Conservation (phyloP, 352 stramenopile genomes). For the Phytophthora macrochlamydospora region DNA sequence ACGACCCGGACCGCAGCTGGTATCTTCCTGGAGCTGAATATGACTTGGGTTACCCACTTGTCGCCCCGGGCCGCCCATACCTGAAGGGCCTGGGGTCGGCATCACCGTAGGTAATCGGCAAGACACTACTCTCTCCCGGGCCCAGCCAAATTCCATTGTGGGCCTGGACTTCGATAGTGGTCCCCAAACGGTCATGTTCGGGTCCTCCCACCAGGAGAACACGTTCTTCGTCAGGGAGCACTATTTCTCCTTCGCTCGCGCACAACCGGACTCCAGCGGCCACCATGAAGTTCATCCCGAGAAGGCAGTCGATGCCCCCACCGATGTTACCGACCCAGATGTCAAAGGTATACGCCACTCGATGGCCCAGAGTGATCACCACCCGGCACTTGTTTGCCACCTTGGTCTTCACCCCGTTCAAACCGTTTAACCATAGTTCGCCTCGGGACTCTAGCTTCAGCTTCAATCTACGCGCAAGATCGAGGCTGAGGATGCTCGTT, state of each 20-base stretch:
- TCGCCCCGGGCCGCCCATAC: slow-evolving; percentile 2
- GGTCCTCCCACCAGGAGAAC: neutral
- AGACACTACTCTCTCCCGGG: neutral
- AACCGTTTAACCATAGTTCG: neutral
- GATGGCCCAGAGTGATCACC: slow-evolving; percentile 25
- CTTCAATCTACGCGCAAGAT: slow-evolving; percentile 20
- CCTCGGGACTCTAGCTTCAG: slow-evolving; percentile 1
- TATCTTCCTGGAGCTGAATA: neutral
- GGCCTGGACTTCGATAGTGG: neutral
- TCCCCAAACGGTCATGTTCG: neutral
- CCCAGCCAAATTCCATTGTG: neutral
- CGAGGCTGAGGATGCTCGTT: slow-evolving; percentile 21
- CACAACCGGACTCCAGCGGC: slow-evolving; percentile 16
- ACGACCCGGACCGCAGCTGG: neutral
- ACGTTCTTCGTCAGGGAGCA: neutral
- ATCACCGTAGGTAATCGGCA: neutral
- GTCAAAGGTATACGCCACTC: slow-evolving; percentile 9
- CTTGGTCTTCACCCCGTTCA: slow-evolving; percentile 17
- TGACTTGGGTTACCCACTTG: neutral
- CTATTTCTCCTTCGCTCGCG: neutral
- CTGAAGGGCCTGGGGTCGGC: neutral
- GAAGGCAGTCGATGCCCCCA: slow-evolving; percentile 20
- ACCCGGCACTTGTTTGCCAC: slow-evolving; percentile 1
- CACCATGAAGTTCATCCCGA: slow-evolving; percentile 40
- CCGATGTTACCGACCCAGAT: slow-evolving; percentile 29